Evolutionary conservation across 495 filamentous ascomycete species (phyloP), one percentile per base, ranked within the genome.

Genomic region (Bacidia gigantensis): DNA sequence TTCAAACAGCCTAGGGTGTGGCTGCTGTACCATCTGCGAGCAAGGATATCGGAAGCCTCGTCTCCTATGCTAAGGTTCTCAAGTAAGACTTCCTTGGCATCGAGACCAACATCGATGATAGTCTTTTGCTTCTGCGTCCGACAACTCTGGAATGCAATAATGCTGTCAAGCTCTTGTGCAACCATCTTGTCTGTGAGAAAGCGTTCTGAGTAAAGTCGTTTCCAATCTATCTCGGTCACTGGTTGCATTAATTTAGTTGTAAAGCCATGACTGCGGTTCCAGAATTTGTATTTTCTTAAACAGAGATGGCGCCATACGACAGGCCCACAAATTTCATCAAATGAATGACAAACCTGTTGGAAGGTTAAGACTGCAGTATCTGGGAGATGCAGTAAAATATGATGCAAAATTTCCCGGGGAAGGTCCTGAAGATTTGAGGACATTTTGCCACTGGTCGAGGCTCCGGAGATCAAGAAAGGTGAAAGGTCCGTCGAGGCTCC

Each of bases 61-160:
- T 81, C 72, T 26, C 72, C 69, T 26, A 74, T 68, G 10, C 68
- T 65, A 46, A 74, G 75, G 58, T 94, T 79, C 52, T 74, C 71
- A 40, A 90, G 56, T 35, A 98, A 72, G 21, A 78, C 80, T 62
- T 95, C 92, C 62, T 95, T 95, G 20, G 79, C 86, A 73, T 97
- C 88, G 53, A 86, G 90, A 1, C 89, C 92, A 56, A 79, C 68
- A 40, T 71, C 65, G 50, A 81, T 78, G 48, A 98, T 83, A 32
- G 72, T 63, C 52, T 83, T 73, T 48, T 83, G 79, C 60, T 82
- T 81, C 45, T 74, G 69, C 40, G 89, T 77, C 20, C 88, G 82
- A 43, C 76, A 72, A 21, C 76, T 72, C 60, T 87, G 84, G 17
- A 72, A 78, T 23, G 67, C 65, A 41, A 97, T 68, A 44, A 95